Conservation (phyloP, 2,329 filamentous ascomycete genomes). For the Calonectria pseudoturangicola region DNA sequence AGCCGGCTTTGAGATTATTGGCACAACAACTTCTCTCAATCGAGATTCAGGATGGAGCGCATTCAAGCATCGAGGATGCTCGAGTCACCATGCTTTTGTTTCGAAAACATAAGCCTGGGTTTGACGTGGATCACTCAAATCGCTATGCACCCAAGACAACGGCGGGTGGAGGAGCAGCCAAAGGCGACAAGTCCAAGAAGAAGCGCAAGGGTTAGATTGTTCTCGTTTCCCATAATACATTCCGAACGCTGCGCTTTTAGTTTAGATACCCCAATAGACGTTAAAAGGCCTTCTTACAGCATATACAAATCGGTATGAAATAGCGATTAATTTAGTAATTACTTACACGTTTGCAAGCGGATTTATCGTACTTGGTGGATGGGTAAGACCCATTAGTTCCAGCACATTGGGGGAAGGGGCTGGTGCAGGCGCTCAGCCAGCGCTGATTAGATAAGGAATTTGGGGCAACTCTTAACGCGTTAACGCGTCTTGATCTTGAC, state of each 20-base stretch:
- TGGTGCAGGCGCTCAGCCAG: neutral
- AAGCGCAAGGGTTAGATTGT: constrained; percentile 59
- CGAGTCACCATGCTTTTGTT: constrained; percentile 93
- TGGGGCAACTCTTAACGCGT: constrained; percentile 46
- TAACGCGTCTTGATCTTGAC: constrained; percentile 44
- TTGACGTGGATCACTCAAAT: constrained; percentile 87
- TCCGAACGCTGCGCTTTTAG: constrained; percentile 23
- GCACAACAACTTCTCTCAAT: constrained; percentile 74
- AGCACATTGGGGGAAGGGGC: neutral
- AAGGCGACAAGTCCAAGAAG: constrained; percentile 65
- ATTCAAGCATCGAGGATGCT: constrained; percentile 86
- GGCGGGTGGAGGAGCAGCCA: constrained; percentile 48
- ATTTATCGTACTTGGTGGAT: neutral
- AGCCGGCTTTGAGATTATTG: constrained; percentile 79
- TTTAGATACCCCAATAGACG: constrained; percentile 49
- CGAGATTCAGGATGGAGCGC: constrained; percentile 78
- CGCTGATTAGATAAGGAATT: constrained; percentile 38
- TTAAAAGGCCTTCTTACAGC: neutral
- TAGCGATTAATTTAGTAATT: neutral
- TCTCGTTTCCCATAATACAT: neutral
- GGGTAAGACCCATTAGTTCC: neutral
- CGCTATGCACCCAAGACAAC: constrained; percentile 70
- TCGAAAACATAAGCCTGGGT: constrained; percentile 85
- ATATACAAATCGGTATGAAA: neutral
- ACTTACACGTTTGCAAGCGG: neutral